A percentile compares a stretch with the other conserved stretches of the same genome.
Conservation (phyloP, 192 early-diverging fungal species). For the Linnemannia zychae region DNA sequence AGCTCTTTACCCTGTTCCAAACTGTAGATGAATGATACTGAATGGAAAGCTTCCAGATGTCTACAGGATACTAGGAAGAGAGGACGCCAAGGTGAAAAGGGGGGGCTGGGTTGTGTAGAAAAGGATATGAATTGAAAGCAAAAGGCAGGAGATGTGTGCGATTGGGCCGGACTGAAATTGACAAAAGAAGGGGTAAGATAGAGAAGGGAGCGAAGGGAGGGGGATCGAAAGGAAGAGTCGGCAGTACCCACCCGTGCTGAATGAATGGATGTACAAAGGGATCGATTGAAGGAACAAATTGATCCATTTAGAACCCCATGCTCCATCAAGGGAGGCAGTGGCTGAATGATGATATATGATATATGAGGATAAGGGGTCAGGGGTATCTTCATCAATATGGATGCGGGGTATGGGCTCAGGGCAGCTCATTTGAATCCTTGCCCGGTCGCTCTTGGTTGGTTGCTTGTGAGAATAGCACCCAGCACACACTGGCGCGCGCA, state of each 20-base stretch:
- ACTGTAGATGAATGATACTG: too few relatives aligned
- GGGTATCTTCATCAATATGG: background rate
- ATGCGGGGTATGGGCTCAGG: background rate
- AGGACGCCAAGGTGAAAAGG: background rate
- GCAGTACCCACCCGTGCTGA: too few relatives aligned
- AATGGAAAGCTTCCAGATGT: too few relatives aligned
- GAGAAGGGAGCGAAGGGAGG: background rate
- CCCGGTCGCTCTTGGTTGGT: background rate
- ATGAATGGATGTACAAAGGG: background rate
- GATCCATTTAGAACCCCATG: background rate
- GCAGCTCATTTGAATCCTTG: background rate
- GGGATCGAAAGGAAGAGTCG: background rate
- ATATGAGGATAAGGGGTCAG: background rate
- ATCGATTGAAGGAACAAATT: background rate
- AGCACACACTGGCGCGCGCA: background rate
- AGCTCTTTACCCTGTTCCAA: too few relatives aligned
- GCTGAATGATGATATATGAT: background rate
- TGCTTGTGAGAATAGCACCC: background rate
- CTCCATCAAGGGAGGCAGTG: background rate
- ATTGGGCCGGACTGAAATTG: slow-evolving; percentile 9
- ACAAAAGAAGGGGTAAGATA: background rate
- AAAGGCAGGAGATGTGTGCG: background rate
- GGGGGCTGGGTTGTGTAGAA: background rate
- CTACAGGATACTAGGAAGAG: background rate
- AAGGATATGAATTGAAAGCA: background rate